Evolutionary conservation across 2,329 filamentous ascomycete genomes (phyloP).

Genomic region (Aphanoascus verrucosus): DNA sequence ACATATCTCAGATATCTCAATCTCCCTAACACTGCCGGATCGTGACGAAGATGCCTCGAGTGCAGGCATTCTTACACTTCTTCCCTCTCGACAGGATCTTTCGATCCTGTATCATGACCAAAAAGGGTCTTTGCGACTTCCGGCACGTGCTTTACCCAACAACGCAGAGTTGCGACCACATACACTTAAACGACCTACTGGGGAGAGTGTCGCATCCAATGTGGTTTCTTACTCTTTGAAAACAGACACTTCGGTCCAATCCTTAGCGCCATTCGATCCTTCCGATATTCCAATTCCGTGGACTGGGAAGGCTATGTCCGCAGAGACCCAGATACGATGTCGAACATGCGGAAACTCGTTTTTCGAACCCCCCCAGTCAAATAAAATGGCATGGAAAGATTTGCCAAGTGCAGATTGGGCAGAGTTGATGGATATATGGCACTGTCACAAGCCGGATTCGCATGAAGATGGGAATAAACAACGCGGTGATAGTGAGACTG

Average conservation of each 20-base stretch:
- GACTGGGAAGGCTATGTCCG: constrained; percentile 30
- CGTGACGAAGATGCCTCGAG: neutral
- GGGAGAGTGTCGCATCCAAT: neutral
- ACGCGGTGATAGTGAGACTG: constrained; percentile 36
- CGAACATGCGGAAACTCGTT: constrained; percentile 29
- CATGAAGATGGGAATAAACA: constrained; percentile 34
- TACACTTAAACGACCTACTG: constrained; percentile 5
- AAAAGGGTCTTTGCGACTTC: constrained; percentile 39
- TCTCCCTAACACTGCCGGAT: constrained; percentile 42
- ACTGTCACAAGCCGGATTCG: constrained; percentile 79
- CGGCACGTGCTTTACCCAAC: constrained; percentile 28
- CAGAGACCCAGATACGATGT: constrained; percentile 29
- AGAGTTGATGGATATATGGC: constrained; percentile 99
- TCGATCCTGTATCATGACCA: constrained; percentile 24
- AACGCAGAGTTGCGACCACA: constrained; percentile 20
- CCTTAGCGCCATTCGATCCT: constrained; percentile 4
- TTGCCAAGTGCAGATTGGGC: constrained; percentile 96
- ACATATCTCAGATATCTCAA: constrained; percentile 50
- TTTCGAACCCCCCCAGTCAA: constrained; percentile 9
- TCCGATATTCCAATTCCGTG: constrained; percentile 29
- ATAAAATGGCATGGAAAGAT: constrained; percentile 63
- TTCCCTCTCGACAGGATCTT: constrained; percentile 28
- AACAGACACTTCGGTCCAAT: constrained; percentile 32
- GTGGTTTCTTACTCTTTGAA: constrained; percentile 47
- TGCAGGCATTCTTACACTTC: constrained; percentile 23